Evolutionary conservation across 306 rosid species (phyloP), one percentile per base, ranked within the genome.

Genomic region (Senna tora): DNA sequence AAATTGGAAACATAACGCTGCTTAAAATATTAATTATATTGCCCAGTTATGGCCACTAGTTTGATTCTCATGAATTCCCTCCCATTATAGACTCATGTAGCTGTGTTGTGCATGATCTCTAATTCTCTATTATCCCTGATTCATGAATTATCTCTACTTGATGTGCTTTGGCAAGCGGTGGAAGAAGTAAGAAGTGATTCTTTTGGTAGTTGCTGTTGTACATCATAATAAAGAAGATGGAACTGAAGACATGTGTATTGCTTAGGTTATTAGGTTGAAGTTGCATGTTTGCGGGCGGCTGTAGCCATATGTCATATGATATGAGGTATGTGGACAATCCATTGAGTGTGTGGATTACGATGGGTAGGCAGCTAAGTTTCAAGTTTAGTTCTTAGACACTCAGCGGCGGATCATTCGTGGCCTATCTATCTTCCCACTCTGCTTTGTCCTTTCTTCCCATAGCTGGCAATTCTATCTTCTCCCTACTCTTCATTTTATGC

Each of bases 221-320:
- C 21, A 47, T 16, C 3, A 0, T 6, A 15, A 30, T 11, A 70
- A 14, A 9, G 21, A 57, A 50, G 65, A 67, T 49, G 71, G 65
- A 57, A 67, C 38, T 69, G 70, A 66, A 41, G 65, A 79, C 78
- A 49, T 61, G 78, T 57, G 30, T 14, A 45, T 16, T 64, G 21
- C 32, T 15, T n/a, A n/a, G n/a, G 54, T 57, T 15, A 69, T 25
- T 66, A 15, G 65, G 64, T 5, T 50, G 38, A 21, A 25, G 13
- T 25, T 52, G 28, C 28, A 69, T 32, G 6, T 21, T 77, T 45
- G 73, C 56, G 63, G 73, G 67, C 73, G 10, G 28, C 56, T 1
- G 53, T 38, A 9, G 71, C 72, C 22, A 65, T 41, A 58, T 34
- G 5, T 45, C 30, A 25, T 43, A 57, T 67, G 10, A 19, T 19